Conservation (phyloP, 805 yeast species). For the Brettanomyces nanus region DNA sequence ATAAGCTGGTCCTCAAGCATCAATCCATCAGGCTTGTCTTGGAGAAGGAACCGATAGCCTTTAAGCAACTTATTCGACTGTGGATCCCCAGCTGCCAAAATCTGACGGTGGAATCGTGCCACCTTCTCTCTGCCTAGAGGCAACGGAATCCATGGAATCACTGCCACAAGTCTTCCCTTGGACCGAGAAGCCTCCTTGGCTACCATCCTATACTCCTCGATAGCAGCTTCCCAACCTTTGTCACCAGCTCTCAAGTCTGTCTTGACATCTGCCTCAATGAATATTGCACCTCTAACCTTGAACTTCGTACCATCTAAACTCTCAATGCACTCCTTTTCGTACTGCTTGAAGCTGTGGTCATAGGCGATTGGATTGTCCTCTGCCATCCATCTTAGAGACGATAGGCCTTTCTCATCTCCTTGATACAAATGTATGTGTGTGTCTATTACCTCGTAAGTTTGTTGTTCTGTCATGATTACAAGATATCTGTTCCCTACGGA, state of each 20-base stretch:
- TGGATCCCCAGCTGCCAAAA: slow-evolving; percentile 9
- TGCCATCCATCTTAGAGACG: slow-evolving; percentile 25
- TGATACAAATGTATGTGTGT: slow-evolving; percentile 32
- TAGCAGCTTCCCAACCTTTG: slow-evolving; percentile 19
- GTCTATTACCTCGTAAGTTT: no score
- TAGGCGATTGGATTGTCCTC: slow-evolving; percentile 19
- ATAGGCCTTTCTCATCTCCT: slow-evolving; percentile 17
- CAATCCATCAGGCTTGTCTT: slow-evolving; percentile 32
- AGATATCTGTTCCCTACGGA: no score
- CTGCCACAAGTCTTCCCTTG: slow-evolving; percentile 6
- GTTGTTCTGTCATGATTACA: no score
- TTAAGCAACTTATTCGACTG: slow-evolving; percentile 16
- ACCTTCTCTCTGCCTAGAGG: slow-evolving; percentile 24
- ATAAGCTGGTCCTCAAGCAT: slow-evolving; percentile 24
- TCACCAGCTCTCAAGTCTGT: no score
- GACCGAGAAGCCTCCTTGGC: slow-evolving; percentile 13
- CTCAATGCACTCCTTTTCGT: slow-evolving; percentile 11
- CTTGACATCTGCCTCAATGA: slow-evolving; percentile 29
- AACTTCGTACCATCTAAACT: slow-evolving; percentile 12
- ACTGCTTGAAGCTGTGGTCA: slow-evolving; percentile 23
- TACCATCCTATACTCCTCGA: slow-evolving; percentile 23
- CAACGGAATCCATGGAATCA: slow-evolving; percentile 41
- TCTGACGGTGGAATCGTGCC: slow-evolving; percentile 9
- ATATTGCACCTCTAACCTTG: slow-evolving; percentile 24
- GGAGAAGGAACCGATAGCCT: slow-evolving; percentile 36